A percentile compares a stretch with the other conserved stretches of the same genome.
These are phyloP conservation scores for Castanea mollissima DNA, from an alignment of 306 rosid species.

Conservation along the genomic window DNA sequence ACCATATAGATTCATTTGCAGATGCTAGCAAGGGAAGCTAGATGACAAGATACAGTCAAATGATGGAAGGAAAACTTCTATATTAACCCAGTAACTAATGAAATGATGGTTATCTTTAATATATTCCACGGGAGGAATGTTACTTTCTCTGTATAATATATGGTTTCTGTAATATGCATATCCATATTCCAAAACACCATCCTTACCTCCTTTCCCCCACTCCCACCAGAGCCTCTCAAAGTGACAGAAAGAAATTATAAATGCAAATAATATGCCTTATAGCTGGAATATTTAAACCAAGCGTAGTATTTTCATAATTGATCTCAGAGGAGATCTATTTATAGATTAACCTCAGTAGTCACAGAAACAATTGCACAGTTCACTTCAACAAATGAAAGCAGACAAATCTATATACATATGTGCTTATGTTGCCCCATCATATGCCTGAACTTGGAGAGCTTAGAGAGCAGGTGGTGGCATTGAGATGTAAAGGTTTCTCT, in stretches of 20 bases:
- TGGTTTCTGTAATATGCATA: too few species aligned
- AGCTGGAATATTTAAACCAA: background rate
- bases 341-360: background rate
- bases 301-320: background rate
- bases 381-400: background rate
- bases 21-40: too few species aligned
- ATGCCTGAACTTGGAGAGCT: background rate
- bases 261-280: background rate
- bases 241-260: background rate
- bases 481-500: background rate
- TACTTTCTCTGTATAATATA: too few species aligned
- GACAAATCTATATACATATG: background rate
- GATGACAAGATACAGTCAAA: too few species aligned
- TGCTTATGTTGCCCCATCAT: background rate
- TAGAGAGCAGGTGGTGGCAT: background rate
- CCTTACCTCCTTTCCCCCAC: background rate
- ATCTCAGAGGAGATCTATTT: background rate
- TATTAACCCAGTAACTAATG: too few species aligned
- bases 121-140: too few species aligned
- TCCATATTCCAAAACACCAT: too few species aligned
- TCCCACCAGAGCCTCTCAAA: background rate
- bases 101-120: too few species aligned
- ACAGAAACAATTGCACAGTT: background rate
- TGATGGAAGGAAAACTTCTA: too few species aligned
- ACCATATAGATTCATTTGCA: too few species aligned